Conservation (phyloP, 2,329 filamentous ascomycete genomes). For the Helminthosporium solani region DNA sequence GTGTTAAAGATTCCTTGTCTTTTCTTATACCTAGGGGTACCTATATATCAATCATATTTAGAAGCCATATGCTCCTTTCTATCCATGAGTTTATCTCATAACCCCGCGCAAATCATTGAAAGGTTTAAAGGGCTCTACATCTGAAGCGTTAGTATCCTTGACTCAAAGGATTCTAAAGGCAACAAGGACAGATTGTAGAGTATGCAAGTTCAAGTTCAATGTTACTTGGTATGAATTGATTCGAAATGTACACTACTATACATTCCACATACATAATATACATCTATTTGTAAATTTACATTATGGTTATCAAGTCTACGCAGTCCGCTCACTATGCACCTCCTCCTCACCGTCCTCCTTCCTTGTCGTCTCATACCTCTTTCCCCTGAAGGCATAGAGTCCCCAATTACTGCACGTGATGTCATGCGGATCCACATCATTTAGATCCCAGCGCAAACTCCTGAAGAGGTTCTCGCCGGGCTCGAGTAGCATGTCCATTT, state of each 20-base stretch:
- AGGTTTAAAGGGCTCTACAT: too few species aligned
- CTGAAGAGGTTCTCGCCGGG: slow-evolving; percentile 93
- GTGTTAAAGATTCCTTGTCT: too few species aligned
- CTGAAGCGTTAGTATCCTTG: too few species aligned
- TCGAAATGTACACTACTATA: neutral
- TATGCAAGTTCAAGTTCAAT: too few species aligned
- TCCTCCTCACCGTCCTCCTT: slow-evolving; percentile 48
- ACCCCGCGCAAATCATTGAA: too few species aligned
- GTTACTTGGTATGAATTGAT: too few species aligned
- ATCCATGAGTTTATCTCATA: too few species aligned
- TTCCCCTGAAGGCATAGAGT: slow-evolving; percentile 94
- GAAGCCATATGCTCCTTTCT: too few species aligned
- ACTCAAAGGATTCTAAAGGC: too few species aligned
- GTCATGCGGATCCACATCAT: slow-evolving; percentile 92
- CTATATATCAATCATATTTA: too few species aligned
- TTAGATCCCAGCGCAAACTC: slow-evolving; percentile 94
- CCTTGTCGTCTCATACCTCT: slow-evolving; percentile 76
- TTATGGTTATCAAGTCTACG: slow-evolving; percentile 15
- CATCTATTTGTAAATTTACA: neutral
- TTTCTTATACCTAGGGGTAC: too few species aligned
- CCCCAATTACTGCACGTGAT: slow-evolving; percentile 97
- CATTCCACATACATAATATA: neutral
- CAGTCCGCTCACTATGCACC: slow-evolving; percentile 37
- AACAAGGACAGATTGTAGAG: too few species aligned
- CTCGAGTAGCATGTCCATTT: slow-evolving; percentile 88